Evolutionary conservation across 805 yeast genomes (phyloP), one percentile per base, ranked within the genome.

Genomic region (Candida railenensis): DNA sequence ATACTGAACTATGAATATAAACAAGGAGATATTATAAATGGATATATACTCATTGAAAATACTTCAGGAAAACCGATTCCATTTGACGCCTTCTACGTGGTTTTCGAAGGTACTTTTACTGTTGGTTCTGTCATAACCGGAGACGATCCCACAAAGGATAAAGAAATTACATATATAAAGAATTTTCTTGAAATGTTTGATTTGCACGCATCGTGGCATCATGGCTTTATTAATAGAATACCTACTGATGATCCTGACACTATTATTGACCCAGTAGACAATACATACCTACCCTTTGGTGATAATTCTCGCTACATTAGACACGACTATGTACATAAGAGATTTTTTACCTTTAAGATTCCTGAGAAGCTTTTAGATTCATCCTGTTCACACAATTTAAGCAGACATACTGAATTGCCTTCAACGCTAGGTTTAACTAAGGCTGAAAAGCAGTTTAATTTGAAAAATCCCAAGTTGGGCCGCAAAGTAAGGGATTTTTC

Each of bases 11-110:
- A 51, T 50, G 87, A 82, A 58, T 85, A 78, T 56, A 78, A 78
- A 18, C 82, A 84, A 9, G 89, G 89, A 14, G 90, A 85, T 56
- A 69, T 71, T 16, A 69, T 85, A 12, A 75, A 79, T 55, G 92
- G 92, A 0, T 80, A 75, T 53, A 63, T 77, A 4, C 52, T 59
- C 0, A 65, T 80, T 18, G 63, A 67, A 43, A 81, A 81, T 54
- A 64, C 54, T 7, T 61, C 78, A 2, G 43, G 57, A 1, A 51
- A 62, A 15, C 65, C 71, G 0, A 67, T 84, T 18, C 76, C 77
- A 2, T 85, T 83, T 56, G 85, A 83, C 52, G 80, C 80, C 81
- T 78, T 84, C 56, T 71, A 78, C 44, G 76, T 81, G 5, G 67
- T 82, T 1, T 65, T 82, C 25, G 87, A 82, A 54, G 87, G 86